A percentile compares a stretch with the other conserved stretches of the same genome.
Evolutionary conservation across 805 yeast genomes (phyloP).

Genomic region (Metschnikowia gruessii): DNA sequence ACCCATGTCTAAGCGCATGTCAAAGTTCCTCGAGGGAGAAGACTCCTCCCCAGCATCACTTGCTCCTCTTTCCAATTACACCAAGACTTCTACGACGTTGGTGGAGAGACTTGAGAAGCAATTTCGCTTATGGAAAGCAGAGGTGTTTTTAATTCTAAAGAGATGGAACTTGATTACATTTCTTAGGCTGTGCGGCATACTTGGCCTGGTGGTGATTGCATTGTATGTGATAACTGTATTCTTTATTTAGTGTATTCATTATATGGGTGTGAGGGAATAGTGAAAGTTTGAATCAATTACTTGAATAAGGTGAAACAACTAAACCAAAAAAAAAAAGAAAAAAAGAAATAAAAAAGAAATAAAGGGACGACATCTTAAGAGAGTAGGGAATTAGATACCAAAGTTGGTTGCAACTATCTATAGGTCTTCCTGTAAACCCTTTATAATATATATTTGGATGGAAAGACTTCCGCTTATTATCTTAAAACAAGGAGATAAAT

Average conservation of each 20-base stretch:
- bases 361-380: too few relatives aligned
- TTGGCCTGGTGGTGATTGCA: conserved; percentile 6
- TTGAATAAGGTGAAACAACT: too few relatives aligned
- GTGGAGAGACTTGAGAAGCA: conserved; percentile 2
- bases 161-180: conserved; percentile 11
- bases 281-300: background rate
- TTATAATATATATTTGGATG: too few relatives aligned
- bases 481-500: too few relatives aligned
- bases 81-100: conserved; percentile 3
- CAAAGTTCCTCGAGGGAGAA: conserved; percentile 31
- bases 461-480: too few relatives aligned
- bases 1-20: conserved; percentile 24
- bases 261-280: background rate
- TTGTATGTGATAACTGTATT: conserved; percentile 7
- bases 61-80: conserved; percentile 10
- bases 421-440: too few relatives aligned
- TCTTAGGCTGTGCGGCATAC: conserved; percentile 10
- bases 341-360: too few relatives aligned
- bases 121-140: conserved; percentile 5
- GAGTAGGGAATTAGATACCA: too few relatives aligned
- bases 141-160: conserved; percentile 1
- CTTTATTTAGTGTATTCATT: background rate
- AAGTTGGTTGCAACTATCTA: too few relatives aligned
- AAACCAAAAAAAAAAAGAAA: too few relatives aligned
- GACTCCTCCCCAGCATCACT: conserved; percentile 20